Evolutionary conservation across 2,329 filamentous ascomycete species (phyloP).

Genomic region (Trichothecium sympodiale): DNA sequence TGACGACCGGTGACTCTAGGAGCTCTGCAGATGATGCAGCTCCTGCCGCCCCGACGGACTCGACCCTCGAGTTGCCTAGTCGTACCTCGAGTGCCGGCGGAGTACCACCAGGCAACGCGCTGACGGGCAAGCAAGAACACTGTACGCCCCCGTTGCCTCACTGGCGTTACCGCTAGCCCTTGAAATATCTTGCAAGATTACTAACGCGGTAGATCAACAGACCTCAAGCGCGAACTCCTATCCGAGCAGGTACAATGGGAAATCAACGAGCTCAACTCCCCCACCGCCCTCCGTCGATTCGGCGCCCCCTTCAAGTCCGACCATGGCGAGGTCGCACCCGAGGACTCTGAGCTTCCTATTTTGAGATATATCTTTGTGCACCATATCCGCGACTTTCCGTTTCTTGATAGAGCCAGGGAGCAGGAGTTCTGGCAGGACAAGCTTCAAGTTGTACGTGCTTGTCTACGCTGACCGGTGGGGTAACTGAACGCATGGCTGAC

Average conservation of each 20-base stretch:
- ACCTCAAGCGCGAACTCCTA: constrained; percentile 92
- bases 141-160: constrained; percentile 45
- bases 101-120: constrained; percentile 31
- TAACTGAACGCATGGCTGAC: neutral
- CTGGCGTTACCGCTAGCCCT: neutral
- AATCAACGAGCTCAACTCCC: constrained; percentile 85
- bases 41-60: constrained; percentile 4
- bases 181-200: neutral
- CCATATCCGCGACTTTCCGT: constrained; percentile 95
- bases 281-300: constrained; percentile 88
- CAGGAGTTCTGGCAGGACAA: constrained; percentile 99
- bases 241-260: constrained; percentile 82
- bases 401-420: constrained; percentile 90
- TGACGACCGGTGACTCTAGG: constrained; percentile 16
- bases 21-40: constrained; percentile 12
- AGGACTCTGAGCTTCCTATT: constrained; percentile 89
- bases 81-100: constrained; percentile 16
- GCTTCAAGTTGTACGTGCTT: constrained; percentile 67
- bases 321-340: constrained; percentile 80
- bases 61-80: constrained; percentile 16
- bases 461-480: neutral
- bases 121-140: constrained; percentile 97
- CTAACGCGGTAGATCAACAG: constrained; percentile 28
- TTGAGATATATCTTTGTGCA: constrained; percentile 96
- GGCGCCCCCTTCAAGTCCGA: constrained; percentile 92